These are phyloP conservation scores for Trichoderma simmonsii DNA, from an alignment of 2,329 filamentous ascomycete genomes.

Conservation along the genomic window DNA sequence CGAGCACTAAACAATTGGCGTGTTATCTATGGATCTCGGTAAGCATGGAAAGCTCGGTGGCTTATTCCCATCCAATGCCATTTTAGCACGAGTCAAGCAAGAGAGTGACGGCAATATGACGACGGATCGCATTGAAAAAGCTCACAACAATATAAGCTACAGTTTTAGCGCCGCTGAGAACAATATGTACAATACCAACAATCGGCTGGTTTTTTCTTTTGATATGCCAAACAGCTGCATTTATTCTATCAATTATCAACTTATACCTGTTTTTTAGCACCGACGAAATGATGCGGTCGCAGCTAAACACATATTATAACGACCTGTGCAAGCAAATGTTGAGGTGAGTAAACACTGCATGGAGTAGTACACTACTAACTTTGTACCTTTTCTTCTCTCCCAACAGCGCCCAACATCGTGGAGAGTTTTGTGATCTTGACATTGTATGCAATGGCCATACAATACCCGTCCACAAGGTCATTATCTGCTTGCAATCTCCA, in stretches of 20 bases:
- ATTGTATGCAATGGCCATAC: background rate
- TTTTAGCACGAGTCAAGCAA: background rate
- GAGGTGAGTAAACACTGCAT: background rate
- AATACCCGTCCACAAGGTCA: background rate
- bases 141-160: background rate
- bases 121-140: background rate
- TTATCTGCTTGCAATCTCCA: background rate
- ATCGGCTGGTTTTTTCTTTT: background rate
- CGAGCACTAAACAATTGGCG: background rate
- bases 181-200: background rate
- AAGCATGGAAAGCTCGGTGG: background rate
- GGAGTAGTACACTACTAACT: background rate
- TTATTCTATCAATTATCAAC: background rate
- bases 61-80: background rate
- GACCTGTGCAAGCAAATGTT: background rate
- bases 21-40: background rate
- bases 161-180: background rate
- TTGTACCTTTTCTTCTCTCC: background rate
- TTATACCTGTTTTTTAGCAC: background rate
- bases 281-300: background rate
- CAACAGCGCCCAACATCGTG: background rate
- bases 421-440: background rate
- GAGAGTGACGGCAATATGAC: background rate
- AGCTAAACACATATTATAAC: background rate
- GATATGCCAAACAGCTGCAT: background rate